Conservation (phyloP, 495 filamentous ascomycete species). For the Neurospora sp. region DNA sequence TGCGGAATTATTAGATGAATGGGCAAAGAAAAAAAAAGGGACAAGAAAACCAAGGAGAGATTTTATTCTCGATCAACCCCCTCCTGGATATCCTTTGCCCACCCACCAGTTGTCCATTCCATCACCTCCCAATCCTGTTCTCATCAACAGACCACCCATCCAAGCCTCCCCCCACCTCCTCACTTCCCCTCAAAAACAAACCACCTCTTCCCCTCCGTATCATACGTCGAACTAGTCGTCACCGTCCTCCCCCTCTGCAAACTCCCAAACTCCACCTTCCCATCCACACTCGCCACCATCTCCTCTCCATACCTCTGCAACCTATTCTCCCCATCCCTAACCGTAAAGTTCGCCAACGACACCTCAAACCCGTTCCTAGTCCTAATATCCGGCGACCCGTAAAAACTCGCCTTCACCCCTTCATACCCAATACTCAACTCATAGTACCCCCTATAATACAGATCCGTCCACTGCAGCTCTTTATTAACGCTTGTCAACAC, state of each 20-base stretch:
- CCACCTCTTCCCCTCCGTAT: conserved; percentile 9
- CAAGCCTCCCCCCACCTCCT: not conserved
- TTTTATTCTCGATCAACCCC: not conserved
- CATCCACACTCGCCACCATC: not conserved
- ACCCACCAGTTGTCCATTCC: not conserved
- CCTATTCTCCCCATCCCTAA: conserved; percentile 41
- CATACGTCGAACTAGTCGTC: not conserved
- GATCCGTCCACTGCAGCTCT: conserved; percentile 58
- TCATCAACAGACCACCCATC: not conserved
- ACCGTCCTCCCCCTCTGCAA: not conserved
- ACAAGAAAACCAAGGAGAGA: not conserved
- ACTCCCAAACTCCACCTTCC: conserved; percentile 1
- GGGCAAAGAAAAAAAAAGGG: not conserved
- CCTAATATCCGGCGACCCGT: conserved; percentile 31
- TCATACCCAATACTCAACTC: conserved; percentile 42
- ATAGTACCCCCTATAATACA: conserved; percentile 58
- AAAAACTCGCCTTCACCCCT: conserved; percentile 40
- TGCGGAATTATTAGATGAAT: not conserved
- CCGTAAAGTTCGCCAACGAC: conserved; percentile 48
- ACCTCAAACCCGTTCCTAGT: conserved; percentile 43
- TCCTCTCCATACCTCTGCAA: conserved; percentile 18
- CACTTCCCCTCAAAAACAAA: not conserved
- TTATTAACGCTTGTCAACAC: conserved; percentile 40
- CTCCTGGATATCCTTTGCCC: not conserved
- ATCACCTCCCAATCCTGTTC: not conserved